Evolutionary conservation across 1,284 basidiomycete species (phyloP), one percentile per base, ranked within the genome.

Genomic region (Sparassis latifolia): DNA sequence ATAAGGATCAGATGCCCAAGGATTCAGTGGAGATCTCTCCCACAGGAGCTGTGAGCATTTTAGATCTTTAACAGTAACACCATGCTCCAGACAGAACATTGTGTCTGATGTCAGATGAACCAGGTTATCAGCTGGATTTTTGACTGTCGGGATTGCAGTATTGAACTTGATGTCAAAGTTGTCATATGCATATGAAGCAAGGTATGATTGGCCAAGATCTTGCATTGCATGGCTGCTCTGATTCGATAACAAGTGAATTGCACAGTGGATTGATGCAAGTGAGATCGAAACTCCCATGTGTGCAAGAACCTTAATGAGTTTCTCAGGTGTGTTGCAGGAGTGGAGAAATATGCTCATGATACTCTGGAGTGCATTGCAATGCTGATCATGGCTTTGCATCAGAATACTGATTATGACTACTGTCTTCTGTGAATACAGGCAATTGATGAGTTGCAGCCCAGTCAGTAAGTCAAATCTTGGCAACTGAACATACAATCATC

Each of bases 101-200:
- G 57, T 48, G 1, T 57, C 65, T 1, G 65, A 64, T 12, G 67
- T 68, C 0, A 66, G 37, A 52, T 68, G 66, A 30, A 54, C 52
- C 1, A 66, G 47, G 1, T 54, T 52, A 2, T 50, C 52, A 2
- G 20, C 27, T 3, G 54, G 35, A 37, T 58, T 58, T 27, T 67
- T 61, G 2, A 63, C 45, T 0, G 63, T 67, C 2, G 63, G 62
- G 7, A 60, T 45, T 0, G 47, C 44, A 1, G 30, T 33, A n/a
- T 65, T 58, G 4, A 67, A 42, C 20, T 62, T 52, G 2, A 66
- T 43, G 35, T 69, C 67, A 44, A 69, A 60, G 46, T 69, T 70
- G 52, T 70, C 63, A 40, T 66, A 70, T 5, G 59, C 63, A 44
- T 58, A 59, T 3, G 54, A 45, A 2, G 55, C 53, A 3, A 57